phyloP scores from a whole-genome alignment of 2,329 filamentous ascomycete genomes.

The Penicillium psychrosexuale region DNA sequence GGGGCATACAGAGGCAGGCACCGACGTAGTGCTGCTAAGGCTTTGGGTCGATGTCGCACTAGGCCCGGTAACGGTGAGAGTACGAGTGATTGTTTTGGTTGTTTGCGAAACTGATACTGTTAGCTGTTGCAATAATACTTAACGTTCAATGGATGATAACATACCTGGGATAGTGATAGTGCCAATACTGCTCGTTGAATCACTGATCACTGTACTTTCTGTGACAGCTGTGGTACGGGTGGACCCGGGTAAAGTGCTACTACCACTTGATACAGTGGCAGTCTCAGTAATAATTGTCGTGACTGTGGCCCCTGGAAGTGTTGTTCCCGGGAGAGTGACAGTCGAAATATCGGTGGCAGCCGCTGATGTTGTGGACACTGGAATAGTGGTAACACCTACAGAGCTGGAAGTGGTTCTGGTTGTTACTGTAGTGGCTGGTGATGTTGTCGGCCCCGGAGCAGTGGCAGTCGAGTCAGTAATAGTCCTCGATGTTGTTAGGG shows the following conservation, averaged over 20 bases:
- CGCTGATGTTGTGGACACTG: neutral
- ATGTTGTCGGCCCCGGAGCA: neutral
- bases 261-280: neutral
- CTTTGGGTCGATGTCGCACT: neutral
- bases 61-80: neutral
- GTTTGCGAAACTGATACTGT: neutral
- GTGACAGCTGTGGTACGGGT: slow-evolving; percentile 4
- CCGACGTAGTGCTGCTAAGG: neutral
- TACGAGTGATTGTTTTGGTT: neutral
- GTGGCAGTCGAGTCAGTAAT: neutral
- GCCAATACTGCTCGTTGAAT: neutral
- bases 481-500: neutral
- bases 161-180: slow-evolving; percentile 7
- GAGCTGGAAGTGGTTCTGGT: neutral
- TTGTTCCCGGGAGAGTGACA: neutral
- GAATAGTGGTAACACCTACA: neutral
- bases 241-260: slow-evolving; percentile 5
- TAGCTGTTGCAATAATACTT: neutral
- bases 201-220: slow-evolving; percentile 1
- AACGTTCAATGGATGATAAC: neutral
- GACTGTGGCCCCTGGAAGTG: slow-evolving; percentile 4
- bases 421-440: neutral
- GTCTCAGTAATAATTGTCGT: slow-evolving; percentile 5
- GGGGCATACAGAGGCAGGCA: slow-evolving; percentile 26
- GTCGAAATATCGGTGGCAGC: neutral